Evolutionary conservation across 192 early-diverging fungal genomes (phyloP), one percentile per base, ranked within the genome.

Genomic region (Rhizophagus sp.): DNA sequence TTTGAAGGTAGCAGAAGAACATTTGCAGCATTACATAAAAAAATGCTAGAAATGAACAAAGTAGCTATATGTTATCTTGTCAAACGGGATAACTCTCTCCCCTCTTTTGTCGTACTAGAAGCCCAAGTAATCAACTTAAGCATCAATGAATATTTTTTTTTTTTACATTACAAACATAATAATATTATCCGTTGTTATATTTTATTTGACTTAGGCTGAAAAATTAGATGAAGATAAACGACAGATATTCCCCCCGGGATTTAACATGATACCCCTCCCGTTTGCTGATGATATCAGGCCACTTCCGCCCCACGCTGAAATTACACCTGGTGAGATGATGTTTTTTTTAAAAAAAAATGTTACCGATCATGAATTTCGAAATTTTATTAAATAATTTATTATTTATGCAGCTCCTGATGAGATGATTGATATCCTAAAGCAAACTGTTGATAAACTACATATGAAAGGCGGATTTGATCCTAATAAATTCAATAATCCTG

Each of bases 281-380:
- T 96, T 89, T 87, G 89, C 87, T n/a, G 94, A 96, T 76, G 95
- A 96, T 75, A 85, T 92, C 57, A 85, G 95, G 52, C 69, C 79
- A 11, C 39, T 47, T 47, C 44, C 44, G 11, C 44, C 44, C 11
- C 44, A 47, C 44, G 44, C 44, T 47, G 11, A 47, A 47, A 47
- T 47, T 47, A 12, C 10, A 47, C 11, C 44, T 11, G 44, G 44
- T 47, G 44, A 47, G 44, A 47, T 12, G 7, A 36, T 2, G 2
- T 36, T 36, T 36, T 36, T 4, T 41, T 36, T 34, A 34, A 36
- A 36, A 41, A 41, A 41, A 47, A 10, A 8, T 44, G 11, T 47
- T 47, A 47, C 12, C 44, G 11, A 47, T 12, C 2, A 47, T 47
- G 2, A 47, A 47, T 47, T 0, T n/a, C n/a, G 11, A 12, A 47